A percentile compares a stretch with the other conserved stretches of the same genome.
phyloP scores from a whole-genome alignment of 2,329 filamentous ascomycete species.

The Paraphaeosphaeria sporulosa region DNA sequence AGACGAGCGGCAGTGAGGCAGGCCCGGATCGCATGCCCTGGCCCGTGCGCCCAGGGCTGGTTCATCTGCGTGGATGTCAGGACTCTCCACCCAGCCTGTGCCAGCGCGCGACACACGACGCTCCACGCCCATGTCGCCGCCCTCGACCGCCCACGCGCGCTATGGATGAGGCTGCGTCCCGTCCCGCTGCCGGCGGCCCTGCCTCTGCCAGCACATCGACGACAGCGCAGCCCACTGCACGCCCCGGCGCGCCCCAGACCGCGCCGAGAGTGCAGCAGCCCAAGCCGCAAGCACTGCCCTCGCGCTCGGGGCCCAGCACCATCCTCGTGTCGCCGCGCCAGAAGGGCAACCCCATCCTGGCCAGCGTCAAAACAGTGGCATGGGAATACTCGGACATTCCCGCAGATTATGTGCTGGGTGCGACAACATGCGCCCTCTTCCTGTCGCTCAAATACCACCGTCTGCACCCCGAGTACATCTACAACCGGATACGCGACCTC shows the following conservation, averaged over 20 bases:
- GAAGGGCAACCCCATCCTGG: constrained; percentile 92
- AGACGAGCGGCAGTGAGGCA: constrained; percentile 1
- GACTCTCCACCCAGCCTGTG: not conserved
- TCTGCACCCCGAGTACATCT: constrained; percentile 96
- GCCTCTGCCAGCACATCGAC: constrained; percentile 25
- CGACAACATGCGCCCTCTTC: constrained; percentile 90
- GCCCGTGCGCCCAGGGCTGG: not conserved
- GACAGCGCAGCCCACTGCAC: constrained; percentile 22
- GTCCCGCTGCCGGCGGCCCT: constrained; percentile 14
- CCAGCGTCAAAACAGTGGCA: constrained; percentile 78
- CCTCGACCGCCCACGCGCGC: constrained; percentile 25
- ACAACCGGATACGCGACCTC: constrained; percentile 85
- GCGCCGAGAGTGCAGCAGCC: constrained; percentile 75
- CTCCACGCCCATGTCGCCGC: constrained; percentile 26
- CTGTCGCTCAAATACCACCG: constrained; percentile 96
- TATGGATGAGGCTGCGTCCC: constrained; percentile 43
- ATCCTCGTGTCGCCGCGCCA: constrained; percentile 92
- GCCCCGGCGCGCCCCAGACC: constrained; percentile 19
- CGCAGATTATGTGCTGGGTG: constrained; percentile 88
- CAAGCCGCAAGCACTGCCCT: constrained; percentile 83
- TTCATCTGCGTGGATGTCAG: not conserved
- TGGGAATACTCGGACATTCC: constrained; percentile 99
- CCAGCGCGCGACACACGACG: constrained; percentile 10
- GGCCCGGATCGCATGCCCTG: not conserved
- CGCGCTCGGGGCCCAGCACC: constrained; percentile 71